Conservation (phyloP, 164 flowering plant species). For the Kalanchoe fedtschenkoi region DNA sequence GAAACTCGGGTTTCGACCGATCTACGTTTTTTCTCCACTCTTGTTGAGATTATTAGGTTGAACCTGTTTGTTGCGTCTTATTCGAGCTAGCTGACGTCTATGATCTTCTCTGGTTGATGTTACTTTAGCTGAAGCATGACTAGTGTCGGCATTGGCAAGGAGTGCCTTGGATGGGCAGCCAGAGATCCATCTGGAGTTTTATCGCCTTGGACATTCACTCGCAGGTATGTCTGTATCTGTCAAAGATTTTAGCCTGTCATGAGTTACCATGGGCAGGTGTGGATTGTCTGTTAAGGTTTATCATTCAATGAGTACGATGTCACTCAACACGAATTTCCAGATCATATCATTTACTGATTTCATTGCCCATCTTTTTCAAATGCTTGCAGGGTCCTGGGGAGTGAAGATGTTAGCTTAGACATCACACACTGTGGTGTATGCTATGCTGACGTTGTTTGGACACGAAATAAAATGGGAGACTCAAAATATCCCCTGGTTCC, state of each 20-base stretch:
- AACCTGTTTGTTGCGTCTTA: neutral
- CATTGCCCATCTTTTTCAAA: neutral
- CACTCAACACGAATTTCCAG: too few species aligned
- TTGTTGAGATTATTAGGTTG: too few species aligned
- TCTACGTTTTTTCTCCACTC: too few species aligned
- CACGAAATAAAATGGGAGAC: conserved; percentile 36
- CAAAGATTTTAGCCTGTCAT: too few species aligned
- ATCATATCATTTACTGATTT: neutral
- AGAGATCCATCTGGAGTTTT: conserved; percentile 64
- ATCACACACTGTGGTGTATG: conserved; percentile 83
- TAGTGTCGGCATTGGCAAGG: conserved; percentile 15
- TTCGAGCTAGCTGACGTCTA: neutral
- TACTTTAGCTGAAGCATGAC: conserved; percentile 18
- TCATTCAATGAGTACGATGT: too few species aligned
- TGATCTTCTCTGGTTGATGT: neutral
- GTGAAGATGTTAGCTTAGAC: conserved; percentile 47
- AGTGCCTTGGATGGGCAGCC: conserved; percentile 74
- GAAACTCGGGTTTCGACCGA: too few species aligned
- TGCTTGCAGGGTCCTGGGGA: conserved; percentile 31
- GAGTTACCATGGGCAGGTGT: neutral
- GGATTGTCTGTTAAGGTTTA: neutral
- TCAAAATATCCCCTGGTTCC: conserved; percentile 67
- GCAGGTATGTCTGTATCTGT: conserved; percentile 30
- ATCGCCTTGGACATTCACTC: conserved; percentile 56
- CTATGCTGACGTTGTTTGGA: conserved; percentile 60